phyloP scores from a whole-genome alignment of 176 grass and related monocot genomes.

The Phoenix dactylifera region DNA sequence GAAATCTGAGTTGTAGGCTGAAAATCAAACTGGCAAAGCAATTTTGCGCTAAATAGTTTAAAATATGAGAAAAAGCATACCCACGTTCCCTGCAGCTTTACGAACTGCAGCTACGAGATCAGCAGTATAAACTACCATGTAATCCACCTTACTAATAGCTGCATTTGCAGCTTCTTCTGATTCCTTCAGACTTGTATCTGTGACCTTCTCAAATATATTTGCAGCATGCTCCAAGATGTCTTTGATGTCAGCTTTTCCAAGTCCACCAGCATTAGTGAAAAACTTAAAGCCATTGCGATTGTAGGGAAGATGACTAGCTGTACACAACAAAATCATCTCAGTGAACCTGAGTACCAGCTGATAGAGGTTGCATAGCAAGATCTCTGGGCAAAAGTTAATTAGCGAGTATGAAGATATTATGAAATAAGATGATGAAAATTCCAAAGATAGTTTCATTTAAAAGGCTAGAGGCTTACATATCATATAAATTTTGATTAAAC shows the following conservation, averaged over 20 bases:
- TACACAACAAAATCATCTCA: conserved; percentile 18
- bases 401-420: too few species aligned
- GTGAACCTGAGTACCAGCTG: too few species aligned
- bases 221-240: conserved; percentile 66
- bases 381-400: background rate
- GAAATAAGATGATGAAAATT: too few species aligned
- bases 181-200: conserved; percentile 31
- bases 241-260: conserved; percentile 88
- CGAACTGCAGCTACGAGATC: conserved; percentile 76
- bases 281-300: conserved; percentile 98
- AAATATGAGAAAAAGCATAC: conserved; percentile 21
- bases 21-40: too few species aligned
- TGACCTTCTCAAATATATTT: conserved; percentile 45
- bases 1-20: too few species aligned
- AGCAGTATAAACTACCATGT: conserved; percentile 88
- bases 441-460: too few species aligned
- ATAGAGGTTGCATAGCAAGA: background rate
- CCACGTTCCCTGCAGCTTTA: conserved; percentile 71
- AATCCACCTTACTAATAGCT: conserved; percentile 60
- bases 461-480: too few species aligned
- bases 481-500: too few species aligned
- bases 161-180: conserved; percentile 26
- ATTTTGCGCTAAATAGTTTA: background rate
- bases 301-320: conserved; percentile 96
- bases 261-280: conserved; percentile 83